Evolutionary conservation across 192 early-diverging fungal species (phyloP), one percentile per base, ranked within the genome.

Genomic region (Spinellus fusiger): DNA sequence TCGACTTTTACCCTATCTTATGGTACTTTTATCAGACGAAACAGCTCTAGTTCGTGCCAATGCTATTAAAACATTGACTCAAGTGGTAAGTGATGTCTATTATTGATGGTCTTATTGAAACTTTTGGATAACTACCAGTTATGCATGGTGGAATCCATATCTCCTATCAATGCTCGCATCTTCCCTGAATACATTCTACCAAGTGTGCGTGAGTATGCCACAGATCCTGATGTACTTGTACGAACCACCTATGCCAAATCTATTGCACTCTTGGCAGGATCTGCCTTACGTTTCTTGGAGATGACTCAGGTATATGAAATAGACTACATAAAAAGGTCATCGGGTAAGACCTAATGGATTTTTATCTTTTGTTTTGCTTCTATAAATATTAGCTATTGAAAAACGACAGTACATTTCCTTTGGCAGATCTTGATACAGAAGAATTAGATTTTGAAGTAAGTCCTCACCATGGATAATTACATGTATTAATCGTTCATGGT

Each of bases 141-240:
- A 18, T 72, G 77, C n/a, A 85, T 81, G 50, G 82, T 96, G 26
- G 82, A 88, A 28, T 82, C 77, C 1, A 77, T 96, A 18, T 86
- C 91, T 28, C 81, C 90, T 0, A 82, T 84, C 37, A 92, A 96
- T 67, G 88, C 86, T 33, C 86, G 84, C 15, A 86, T 98, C 10
- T 98, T 96, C 56, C 89, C 87, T 28, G 95, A 96, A 60, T 96
- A 94, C 60, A 82, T 98, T 23, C 71, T 93, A 13, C 93, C 93
- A 8, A 77, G 79, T 20, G 56, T 96, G 27, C 84, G 86, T 49
- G 67, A 76, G 26, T 84, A 94, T 60, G 68, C 86, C 3, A 68
- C 70, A 1, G 94, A 96, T 64, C 65, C 76, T 2, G 89, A 93
- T 58, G 80, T 82, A 0, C 66, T 89, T 23, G 95, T 95, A 5